These are phyloP conservation scores for Neurospora tetrasperma DNA, from an alignment of 495 filamentous ascomycete genomes.

Conservation along the genomic window DNA sequence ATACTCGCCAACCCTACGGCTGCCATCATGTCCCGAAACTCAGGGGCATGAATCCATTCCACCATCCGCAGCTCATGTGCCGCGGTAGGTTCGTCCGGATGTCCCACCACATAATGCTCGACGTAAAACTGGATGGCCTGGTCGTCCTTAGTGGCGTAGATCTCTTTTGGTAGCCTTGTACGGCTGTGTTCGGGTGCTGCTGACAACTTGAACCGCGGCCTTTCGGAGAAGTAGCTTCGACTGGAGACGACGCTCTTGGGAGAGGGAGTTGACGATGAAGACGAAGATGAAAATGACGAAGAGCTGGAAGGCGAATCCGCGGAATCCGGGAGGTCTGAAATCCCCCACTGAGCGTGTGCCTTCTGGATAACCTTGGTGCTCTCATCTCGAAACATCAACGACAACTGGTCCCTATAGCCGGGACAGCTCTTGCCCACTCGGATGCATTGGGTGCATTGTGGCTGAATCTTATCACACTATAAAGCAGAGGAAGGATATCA, in stretches of 20 bases:
- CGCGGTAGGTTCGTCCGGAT: conserved; percentile 34
- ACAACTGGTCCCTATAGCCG: conserved; percentile 58
- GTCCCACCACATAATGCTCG: conserved; percentile 35
- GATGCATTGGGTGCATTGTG: conserved; percentile 57
- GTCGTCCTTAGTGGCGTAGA: conserved; percentile 25
- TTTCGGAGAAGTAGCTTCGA: background rate
- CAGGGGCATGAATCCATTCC: conserved; percentile 18
- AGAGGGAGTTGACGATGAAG: conserved; percentile 4
- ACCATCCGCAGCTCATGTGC: conserved; percentile 19
- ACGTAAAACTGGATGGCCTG: conserved; percentile 38
- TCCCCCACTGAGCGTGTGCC: conserved; percentile 45
- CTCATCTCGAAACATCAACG: conserved; percentile 64
- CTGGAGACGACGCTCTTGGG: conserved; percentile 7
- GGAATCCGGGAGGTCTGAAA: conserved; percentile 7
- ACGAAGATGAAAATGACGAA: conserved; percentile 15
- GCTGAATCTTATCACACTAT: conserved; percentile 56
- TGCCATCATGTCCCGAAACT: conserved; percentile 32
- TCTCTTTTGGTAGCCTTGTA: conserved; percentile 8
- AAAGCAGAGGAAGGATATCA: background rate
- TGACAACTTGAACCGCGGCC: conserved; percentile 4
- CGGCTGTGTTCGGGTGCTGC: background rate
- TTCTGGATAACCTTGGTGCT: conserved; percentile 57
- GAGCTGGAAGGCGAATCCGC: conserved; percentile 18
- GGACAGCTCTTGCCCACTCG: conserved; percentile 48
- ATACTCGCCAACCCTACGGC: conserved; percentile 36